Percentiles rank a stretch among this genome's conserved stretches.
Evolutionary conservation across 805 yeast genomes (phyloP).

Genomic region (Starmera caribaea): DNA sequence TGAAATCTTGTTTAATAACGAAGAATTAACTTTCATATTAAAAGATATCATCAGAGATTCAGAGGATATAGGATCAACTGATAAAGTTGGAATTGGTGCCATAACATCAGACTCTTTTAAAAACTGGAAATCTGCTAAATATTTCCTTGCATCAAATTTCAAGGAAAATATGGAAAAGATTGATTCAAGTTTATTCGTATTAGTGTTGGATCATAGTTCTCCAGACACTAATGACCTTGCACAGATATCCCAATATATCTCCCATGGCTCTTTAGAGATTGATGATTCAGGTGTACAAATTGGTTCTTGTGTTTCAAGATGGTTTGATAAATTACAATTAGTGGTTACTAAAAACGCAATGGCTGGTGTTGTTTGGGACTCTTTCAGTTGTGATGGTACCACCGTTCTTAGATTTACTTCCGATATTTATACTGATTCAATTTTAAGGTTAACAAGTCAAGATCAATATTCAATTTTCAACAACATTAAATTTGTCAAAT

Average conservation of each 20-base stretch:
- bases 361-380: slow-evolving; percentile 87
- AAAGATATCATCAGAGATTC: slow-evolving; percentile 64
- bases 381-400: slow-evolving; percentile 90
- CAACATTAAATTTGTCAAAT: slow-evolving; percentile 18
- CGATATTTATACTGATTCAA: slow-evolving; percentile 85
- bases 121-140: slow-evolving; percentile 72
- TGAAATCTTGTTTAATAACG: slow-evolving; percentile 55
- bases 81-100: slow-evolving; percentile 69
- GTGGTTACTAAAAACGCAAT: slow-evolving; percentile 77
- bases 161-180: slow-evolving; percentile 33
- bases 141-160: slow-evolving; percentile 29
- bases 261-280: slow-evolving; percentile 70
- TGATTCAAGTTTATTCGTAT: slow-evolving; percentile 72
- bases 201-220: slow-evolving; percentile 70
- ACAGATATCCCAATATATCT: slow-evolving; percentile 45
- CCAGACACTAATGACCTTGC: slow-evolving; percentile 38
- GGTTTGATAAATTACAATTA: slow-evolving; percentile 88
- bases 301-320: slow-evolving; percentile 87
- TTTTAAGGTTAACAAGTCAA: slow-evolving; percentile 69
- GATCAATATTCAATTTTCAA: slow-evolving; percentile 32
- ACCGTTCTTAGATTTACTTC: slow-evolving; percentile 81
- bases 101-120: slow-evolving; percentile 81
- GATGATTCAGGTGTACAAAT: slow-evolving; percentile 72
- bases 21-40: slow-evolving; percentile 57
- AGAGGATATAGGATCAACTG: slow-evolving; percentile 47